A percentile compares a stretch with the other conserved stretches of the same genome.
Conservation (phyloP, 805 yeast species). For the Lipomyces spencermartinsiae region DNA sequence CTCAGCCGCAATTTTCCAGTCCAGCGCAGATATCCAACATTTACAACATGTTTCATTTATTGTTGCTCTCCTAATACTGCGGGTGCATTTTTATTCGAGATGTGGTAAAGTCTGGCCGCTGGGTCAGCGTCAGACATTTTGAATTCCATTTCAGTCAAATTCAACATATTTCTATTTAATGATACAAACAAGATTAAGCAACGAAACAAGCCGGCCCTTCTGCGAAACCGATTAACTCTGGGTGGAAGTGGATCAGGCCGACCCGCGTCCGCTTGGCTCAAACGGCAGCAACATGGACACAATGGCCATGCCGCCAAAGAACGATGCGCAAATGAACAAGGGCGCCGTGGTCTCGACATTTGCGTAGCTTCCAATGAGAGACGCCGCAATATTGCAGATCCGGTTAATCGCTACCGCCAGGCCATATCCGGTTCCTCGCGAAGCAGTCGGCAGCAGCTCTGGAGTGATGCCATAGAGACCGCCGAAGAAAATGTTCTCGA, state of each 20-base stretch:
- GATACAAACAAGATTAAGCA: too few species aligned
- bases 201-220: too few species aligned
- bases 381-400: constrained; percentile 55
- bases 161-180: too few species aligned
- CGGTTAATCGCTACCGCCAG: constrained; percentile 56
- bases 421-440: constrained; percentile 56
- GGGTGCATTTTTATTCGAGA: too few species aligned
- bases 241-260: neutral
- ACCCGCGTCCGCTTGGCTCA: constrained; percentile 49
- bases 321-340: constrained; percentile 55
- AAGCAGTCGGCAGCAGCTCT: constrained; percentile 51
- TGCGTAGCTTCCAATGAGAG: constrained; percentile 56
- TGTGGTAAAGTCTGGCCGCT: too few species aligned
- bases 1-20: too few species aligned
- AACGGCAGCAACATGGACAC: constrained; percentile 56
- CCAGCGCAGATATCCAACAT: too few species aligned
- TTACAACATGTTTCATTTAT: too few species aligned
- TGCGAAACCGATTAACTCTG: too few species aligned
- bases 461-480: constrained; percentile 59
- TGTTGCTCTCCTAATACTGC: too few species aligned
- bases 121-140: too few species aligned
- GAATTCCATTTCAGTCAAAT: too few species aligned
- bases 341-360: constrained; percentile 57
- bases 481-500: constrained; percentile 47
- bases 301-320: constrained; percentile 54